These are phyloP conservation scores for Castanea crenata DNA, from an alignment of 306 rosid species.

Conservation along the genomic window DNA sequence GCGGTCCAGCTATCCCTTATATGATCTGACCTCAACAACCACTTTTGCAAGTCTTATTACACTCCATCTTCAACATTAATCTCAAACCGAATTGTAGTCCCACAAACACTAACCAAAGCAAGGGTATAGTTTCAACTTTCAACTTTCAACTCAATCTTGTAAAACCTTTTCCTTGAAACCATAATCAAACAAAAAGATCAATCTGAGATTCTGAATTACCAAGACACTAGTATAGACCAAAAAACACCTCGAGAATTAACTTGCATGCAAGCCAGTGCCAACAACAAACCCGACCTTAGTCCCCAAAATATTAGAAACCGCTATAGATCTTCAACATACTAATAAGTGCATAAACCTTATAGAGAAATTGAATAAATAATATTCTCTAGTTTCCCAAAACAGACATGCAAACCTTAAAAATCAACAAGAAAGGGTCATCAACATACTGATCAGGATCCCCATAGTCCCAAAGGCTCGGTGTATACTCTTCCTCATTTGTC, in stretches of 20 bases:
- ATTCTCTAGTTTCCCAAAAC: background rate
- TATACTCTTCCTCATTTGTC: slow-evolving; percentile 47
- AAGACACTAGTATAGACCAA: no score
- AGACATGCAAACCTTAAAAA: slow-evolving; percentile 27
- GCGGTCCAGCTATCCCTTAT: no score
- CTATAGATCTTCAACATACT: no score
- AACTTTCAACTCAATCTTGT: background rate
- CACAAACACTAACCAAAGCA: background rate
- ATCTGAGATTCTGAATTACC: background rate
- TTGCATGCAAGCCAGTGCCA: slow-evolving; percentile 23
- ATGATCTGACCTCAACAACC: no score
- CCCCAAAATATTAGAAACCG: no score
- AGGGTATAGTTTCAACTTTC: background rate
- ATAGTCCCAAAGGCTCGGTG: slow-evolving; percentile 71
- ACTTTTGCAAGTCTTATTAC: background rate
- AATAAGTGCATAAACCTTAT: background rate
- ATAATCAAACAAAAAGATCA: background rate
- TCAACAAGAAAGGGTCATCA: slow-evolving; percentile 66
- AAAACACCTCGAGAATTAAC: background rate
- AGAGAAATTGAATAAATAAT: background rate
- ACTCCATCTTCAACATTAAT: background rate
- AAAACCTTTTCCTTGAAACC: background rate
- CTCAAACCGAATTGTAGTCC: background rate
- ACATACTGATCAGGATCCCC: slow-evolving; percentile 63
- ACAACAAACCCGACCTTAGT: no score